These are phyloP conservation scores for Candida tropicalis DNA, from an alignment of 1,139 yeast species.

Conservation along the genomic window DNA sequence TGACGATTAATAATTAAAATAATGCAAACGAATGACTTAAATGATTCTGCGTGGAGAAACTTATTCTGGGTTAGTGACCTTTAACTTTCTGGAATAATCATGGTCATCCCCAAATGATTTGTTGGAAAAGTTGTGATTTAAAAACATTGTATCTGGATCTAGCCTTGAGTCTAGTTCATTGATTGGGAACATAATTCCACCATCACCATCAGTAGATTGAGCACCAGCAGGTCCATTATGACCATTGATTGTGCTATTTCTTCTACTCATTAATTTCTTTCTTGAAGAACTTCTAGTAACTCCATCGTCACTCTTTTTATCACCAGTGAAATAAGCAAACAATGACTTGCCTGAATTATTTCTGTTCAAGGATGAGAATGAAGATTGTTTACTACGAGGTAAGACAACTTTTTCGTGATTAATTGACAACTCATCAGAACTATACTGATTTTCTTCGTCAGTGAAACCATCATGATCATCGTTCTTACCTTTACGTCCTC, in stretches of 20 bases:
- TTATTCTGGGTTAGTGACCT: slow-evolving; percentile 65
- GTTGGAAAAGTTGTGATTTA: slow-evolving; percentile 57
- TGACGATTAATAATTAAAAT: background rate
- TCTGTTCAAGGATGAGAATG: slow-evolving; percentile 28
- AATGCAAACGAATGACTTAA: slow-evolving; percentile 5
- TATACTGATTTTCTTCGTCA: slow-evolving; percentile 44
- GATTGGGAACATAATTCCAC: slow-evolving; percentile 36
- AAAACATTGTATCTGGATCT: slow-evolving; percentile 67
- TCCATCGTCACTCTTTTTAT: slow-evolving; percentile 23
- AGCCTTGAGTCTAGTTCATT: slow-evolving; percentile 68
- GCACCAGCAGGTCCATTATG: slow-evolving; percentile 5
- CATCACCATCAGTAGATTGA: slow-evolving; percentile 4
- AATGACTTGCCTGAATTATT: slow-evolving; percentile 40
- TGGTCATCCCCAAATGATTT: slow-evolving; percentile 71
- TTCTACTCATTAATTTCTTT: slow-evolving; percentile 30
- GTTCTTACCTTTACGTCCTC: slow-evolving; percentile 11
- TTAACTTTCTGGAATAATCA: slow-evolving; percentile 71
- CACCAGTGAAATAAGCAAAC: slow-evolving; percentile 31
- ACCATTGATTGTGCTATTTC: slow-evolving; percentile 10
- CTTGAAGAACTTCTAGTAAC: slow-evolving; percentile 35
- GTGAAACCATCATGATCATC: slow-evolving; percentile 32
- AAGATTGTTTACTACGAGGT: slow-evolving; percentile 17
- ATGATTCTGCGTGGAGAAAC: no score
- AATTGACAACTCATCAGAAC: slow-evolving; percentile 33
- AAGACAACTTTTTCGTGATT: slow-evolving; percentile 22